Percentiles rank a stretch among this genome's conserved stretches.
Evolutionary conservation across 139 green algal species (phyloP).

Genomic region (Gonium pectorale): DNA sequence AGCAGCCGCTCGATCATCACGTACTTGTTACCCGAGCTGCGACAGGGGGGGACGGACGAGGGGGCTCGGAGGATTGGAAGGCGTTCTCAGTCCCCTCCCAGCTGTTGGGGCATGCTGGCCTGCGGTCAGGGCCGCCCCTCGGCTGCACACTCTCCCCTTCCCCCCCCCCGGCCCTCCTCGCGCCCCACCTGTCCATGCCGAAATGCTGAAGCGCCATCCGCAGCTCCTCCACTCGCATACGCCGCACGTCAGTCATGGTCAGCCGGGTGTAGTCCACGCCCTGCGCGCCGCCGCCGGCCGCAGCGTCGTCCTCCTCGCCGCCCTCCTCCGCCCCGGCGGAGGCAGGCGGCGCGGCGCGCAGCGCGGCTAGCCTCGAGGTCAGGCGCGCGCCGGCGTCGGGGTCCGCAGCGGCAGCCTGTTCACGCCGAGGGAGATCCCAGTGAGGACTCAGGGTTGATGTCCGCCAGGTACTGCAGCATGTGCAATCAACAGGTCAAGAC

Average conservation of each 20-base stretch:
- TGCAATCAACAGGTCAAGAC: too few species aligned
- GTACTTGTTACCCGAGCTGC: constrained; percentile 51
- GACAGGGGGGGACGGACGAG: too few species aligned
- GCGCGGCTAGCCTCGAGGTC: not conserved
- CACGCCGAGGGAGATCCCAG: too few species aligned
- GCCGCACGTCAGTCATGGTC: not conserved
- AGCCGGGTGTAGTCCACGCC: constrained; percentile 12
- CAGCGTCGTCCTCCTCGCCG: not conserved
- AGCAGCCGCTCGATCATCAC: constrained; percentile 49
- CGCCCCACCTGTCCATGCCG: constrained; percentile 23
- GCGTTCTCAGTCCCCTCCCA: too few species aligned
- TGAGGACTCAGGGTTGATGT: too few species aligned
- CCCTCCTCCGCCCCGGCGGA: not conserved
- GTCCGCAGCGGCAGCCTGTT: not conserved
- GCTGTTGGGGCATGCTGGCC: too few species aligned
- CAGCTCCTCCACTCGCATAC: constrained; percentile 43
- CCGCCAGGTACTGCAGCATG: too few species aligned
- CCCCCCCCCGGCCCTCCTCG: not conserved
- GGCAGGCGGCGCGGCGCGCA: not conserved
- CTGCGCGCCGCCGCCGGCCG: not conserved
- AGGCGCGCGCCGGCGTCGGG: not conserved
- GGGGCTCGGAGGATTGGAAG: not conserved
- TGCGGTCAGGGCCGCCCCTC: too few species aligned
- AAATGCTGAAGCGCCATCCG: constrained; percentile 7
- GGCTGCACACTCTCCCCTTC: too few species aligned